Evolutionary conservation across 495 filamentous ascomycete species (phyloP), one percentile per base, ranked within the genome.

Genomic region (Neurospora intermedia): DNA sequence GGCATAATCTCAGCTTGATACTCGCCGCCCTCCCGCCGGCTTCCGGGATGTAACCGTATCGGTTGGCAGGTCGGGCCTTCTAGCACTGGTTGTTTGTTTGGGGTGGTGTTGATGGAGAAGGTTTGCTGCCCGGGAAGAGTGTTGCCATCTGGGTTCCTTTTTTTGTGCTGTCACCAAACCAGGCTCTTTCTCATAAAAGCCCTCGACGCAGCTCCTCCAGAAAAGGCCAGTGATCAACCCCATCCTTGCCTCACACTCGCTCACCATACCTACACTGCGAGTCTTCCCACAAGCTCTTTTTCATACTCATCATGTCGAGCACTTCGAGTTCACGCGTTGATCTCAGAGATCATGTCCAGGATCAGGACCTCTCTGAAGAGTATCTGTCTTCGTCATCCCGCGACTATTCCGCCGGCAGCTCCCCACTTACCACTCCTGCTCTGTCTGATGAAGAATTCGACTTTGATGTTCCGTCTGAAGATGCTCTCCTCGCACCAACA

Each of bases 391-490:
- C 73, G 11, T 77, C 72, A 5, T 73, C 76, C n/a, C 75, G 59
- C 27, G 66, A 38, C 27, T 73, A 71, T 18, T 70, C 43, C 11
- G 48, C 48, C 27, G 41, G 18, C 5, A 69, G 45, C 48, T 80
- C 78, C 0, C 77, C 74, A 18, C 71, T 71, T 7, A 78, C 78
- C 13, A 77, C 72, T 2, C 78, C 78, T 18, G 77, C 76, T 54
- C 69, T 73, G 5, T 79, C 77, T 4, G 77, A 79, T 35, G 70
- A 73, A 41, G 77, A 70, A 6, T 74, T 76, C 38, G 76, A 78
- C 9, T 46, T 74, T 15, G 74, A 78, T 9, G 39, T 70, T 13
- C 40, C 66, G 1, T 71, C 74, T 6, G 54, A 66, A 35, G 3
- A 46, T 74, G 69, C 16, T 71, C 69, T 9, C 31, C 73, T 16